Evolutionary conservation across 805 yeast genomes (phyloP).

Genomic region (Ogataea pini): DNA sequence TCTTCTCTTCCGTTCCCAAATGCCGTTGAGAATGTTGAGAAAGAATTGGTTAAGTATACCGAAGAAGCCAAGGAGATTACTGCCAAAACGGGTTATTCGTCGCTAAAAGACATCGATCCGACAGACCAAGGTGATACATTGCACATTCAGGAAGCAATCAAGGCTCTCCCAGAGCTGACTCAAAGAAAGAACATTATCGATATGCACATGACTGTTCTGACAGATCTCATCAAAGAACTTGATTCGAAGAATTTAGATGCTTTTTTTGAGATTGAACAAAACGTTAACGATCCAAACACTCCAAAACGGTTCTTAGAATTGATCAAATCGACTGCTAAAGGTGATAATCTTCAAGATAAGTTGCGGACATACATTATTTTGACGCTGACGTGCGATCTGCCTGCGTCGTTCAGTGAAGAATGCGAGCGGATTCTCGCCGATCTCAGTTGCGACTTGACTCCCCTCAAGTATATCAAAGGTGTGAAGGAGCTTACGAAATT

Average conservation of each 20-base stretch:
- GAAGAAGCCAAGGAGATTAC: constrained; percentile 87
- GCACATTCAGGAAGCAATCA: constrained; percentile 82
- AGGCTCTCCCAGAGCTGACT: constrained; percentile 88
- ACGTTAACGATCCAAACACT: constrained; percentile 59
- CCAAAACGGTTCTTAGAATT: constrained; percentile 61
- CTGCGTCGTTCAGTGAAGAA: constrained; percentile 49
- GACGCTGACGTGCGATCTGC: constrained; percentile 55
- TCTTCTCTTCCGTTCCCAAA: constrained; percentile 93
- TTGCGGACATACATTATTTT: constrained; percentile 86
- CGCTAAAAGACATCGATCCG: constrained; percentile 75
- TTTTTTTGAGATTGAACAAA: constrained; percentile 92
- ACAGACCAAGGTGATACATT: constrained; percentile 55
- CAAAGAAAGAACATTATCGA: constrained; percentile 86
- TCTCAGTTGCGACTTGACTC: constrained; percentile 58
- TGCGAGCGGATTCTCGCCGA: constrained; percentile 62
- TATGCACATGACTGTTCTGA: constrained; percentile 94
- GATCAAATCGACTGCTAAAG: constrained; percentile 53
- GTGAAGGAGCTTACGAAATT: constrained; percentile 75
- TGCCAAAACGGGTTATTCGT: constrained; percentile 67
- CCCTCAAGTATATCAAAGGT: constrained; percentile 74
- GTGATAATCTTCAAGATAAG: constrained; percentile 66
- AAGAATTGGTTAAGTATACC: constrained; percentile 77
- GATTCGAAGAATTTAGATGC: constrained; percentile 87
- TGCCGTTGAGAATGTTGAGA: constrained; percentile 96
- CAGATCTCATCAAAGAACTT: constrained; percentile 76